Conservation (phyloP, 139 green algal species). For the Chlamydomonas sp. region DNA sequence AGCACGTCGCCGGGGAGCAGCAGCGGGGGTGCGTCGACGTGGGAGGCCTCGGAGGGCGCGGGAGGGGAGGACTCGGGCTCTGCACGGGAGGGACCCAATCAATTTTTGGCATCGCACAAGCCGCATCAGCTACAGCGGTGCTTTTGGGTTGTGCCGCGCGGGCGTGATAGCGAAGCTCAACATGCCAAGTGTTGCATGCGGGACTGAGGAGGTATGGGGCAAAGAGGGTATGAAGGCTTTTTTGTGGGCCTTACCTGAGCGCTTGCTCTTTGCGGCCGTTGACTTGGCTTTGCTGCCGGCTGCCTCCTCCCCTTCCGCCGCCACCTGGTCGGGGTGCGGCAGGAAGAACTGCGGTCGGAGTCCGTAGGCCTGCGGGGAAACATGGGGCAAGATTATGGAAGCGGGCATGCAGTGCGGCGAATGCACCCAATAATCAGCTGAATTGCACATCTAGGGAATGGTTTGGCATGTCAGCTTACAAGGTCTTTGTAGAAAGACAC, state of each 20-base stretch:
- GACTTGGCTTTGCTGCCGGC: conserved; percentile 12
- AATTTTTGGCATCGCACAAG: too few relatives aligned
- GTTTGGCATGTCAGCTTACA: too few relatives aligned
- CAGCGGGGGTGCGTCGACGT: background rate
- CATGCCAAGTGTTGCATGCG: too few relatives aligned
- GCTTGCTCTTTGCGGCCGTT: background rate
- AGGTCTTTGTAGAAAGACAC: background rate
- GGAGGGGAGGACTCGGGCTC: too few relatives aligned
- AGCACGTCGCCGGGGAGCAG: conserved; percentile 55
- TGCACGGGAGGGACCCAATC: too few relatives aligned
- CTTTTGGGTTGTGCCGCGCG: too few relatives aligned
- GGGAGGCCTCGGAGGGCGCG: background rate
- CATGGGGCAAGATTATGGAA: background rate
- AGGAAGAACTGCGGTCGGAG: conserved; percentile 57
- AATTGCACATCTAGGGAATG: too few relatives aligned
- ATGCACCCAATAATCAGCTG: too few relatives aligned
- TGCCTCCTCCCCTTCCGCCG: background rate
- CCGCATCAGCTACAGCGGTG: too few relatives aligned
- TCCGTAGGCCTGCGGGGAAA: conserved; percentile 16
- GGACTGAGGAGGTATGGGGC: too few relatives aligned
- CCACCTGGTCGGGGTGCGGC: conserved; percentile 36
- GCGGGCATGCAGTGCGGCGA: background rate
- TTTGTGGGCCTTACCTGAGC: background rate
- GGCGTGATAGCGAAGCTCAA: too few relatives aligned
- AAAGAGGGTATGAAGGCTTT: too few relatives aligned